A percentile compares a stretch with the other conserved stretches of the same genome.
Evolutionary conservation across 106 monocot genomes (phyloP).

Genomic region (Triglochin maritima): DNA sequence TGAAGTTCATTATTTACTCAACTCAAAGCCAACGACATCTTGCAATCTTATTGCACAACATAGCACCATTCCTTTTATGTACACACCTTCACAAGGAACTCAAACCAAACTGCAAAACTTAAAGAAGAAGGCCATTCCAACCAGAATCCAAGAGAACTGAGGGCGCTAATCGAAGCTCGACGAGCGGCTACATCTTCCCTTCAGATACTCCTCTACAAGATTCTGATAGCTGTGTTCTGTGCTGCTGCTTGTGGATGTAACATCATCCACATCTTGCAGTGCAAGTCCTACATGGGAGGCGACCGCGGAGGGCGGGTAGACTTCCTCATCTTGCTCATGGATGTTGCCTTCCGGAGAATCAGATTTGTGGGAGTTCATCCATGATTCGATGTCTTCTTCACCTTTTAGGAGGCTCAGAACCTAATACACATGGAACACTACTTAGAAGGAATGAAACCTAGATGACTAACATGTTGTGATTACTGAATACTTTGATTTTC

Average conservation of each 20-base stretch:
- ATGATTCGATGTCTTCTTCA: conserved; percentile 32
- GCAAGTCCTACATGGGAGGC: conserved; percentile 73
- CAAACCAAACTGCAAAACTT: not conserved
- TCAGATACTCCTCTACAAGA: conserved; percentile 58
- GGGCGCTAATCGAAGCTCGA: conserved; percentile 60
- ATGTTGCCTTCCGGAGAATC: conserved; percentile 2
- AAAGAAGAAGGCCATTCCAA: not conserved
- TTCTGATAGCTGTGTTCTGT: conserved; percentile 37
- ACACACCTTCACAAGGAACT: not conserved
- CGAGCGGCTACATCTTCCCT: conserved; percentile 59
- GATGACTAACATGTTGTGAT: too few relatives aligned
- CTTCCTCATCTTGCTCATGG: conserved; percentile 59
- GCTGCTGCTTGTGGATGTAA: conserved; percentile 44
- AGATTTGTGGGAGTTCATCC: conserved; percentile 15
- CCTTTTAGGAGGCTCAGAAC: conserved; percentile 46
- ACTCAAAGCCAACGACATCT: not conserved
- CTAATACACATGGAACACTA: conserved; percentile 12
- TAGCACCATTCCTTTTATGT: not conserved
- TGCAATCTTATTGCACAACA: not conserved
- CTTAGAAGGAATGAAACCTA: too few relatives aligned
- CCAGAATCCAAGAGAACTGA: not conserved
- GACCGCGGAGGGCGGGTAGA: conserved; percentile 40
- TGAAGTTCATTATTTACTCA: not conserved
- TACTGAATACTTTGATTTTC: too few relatives aligned
- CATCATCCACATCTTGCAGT: conserved; percentile 68